Conservation (phyloP, 1,284 basidiomycete genomes). For the Trichosporon sp. region DNA sequence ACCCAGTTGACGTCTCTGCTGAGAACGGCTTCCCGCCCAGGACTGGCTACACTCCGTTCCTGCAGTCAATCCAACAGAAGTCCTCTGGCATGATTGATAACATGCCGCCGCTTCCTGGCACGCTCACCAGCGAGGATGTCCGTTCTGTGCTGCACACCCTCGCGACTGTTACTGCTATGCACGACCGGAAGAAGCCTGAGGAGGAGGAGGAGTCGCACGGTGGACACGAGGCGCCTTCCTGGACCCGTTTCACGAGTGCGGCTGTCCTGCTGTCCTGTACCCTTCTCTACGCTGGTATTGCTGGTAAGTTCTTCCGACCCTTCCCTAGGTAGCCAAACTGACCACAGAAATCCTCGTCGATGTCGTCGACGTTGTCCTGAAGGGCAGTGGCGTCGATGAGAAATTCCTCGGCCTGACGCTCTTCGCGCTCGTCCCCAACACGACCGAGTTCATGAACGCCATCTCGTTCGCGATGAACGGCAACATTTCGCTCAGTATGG, state of each 20-base stretch:
- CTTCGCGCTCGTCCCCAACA: conserved; percentile 97
- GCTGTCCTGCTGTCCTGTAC: conserved; percentile 88
- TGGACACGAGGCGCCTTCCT: conserved; percentile 94
- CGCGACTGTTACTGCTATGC: conserved; percentile 80
- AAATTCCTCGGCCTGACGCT: conserved; percentile 97
- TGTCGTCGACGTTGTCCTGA: conserved; percentile 91
- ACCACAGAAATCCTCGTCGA: conserved; percentile 82
- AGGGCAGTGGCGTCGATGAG: conserved; percentile 93
- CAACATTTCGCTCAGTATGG: conserved; percentile 98
- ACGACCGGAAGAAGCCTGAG: conserved; percentile 54
- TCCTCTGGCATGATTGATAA: conserved; percentile 49
- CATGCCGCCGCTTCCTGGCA: conserved; percentile 61
- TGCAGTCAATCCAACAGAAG: conserved; percentile 65
- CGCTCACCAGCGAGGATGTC: conserved; percentile 80
- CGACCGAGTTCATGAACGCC: conserved; percentile 99
- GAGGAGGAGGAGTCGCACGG: conserved; percentile 58
- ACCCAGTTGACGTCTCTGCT: background rate
- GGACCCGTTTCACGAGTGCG: conserved; percentile 83
- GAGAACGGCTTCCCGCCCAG: conserved; percentile 14
- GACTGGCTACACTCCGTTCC: conserved; percentile 65
- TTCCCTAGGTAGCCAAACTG: background rate
- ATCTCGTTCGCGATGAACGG: conserved; percentile 98
- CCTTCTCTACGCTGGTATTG: conserved; percentile 90
- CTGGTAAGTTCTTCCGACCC: conserved; percentile 63
- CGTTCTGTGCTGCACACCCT: conserved; percentile 80